These are phyloP conservation scores for Podosphaera leucotricha DNA, from an alignment of 2,329 filamentous ascomycete species.

Conservation along the genomic window DNA sequence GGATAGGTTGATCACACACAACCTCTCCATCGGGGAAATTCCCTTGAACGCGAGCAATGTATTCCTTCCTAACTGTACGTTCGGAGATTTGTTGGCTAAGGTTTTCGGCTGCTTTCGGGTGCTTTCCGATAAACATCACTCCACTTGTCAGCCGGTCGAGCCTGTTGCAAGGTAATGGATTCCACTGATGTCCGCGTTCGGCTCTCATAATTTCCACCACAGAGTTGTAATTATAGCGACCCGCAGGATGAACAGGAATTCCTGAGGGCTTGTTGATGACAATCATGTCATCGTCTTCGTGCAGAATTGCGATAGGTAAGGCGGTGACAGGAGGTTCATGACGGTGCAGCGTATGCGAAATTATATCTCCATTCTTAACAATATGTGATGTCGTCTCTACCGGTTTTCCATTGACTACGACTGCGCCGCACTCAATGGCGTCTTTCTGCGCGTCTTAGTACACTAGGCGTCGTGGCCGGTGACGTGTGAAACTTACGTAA, in stretches of 20 bases:
- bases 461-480: neutral
- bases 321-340: slow-evolving; percentile 86
- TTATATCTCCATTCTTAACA: slow-evolving; percentile 70
- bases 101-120: slow-evolving; percentile 51
- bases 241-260: slow-evolving; percentile 83
- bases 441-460: slow-evolving; percentile 25
- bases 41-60: slow-evolving; percentile 74
- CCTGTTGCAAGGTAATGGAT: slow-evolving; percentile 60
- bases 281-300: slow-evolving; percentile 82
- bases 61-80: slow-evolving; percentile 81
- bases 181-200: slow-evolving; percentile 33
- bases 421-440: slow-evolving; percentile 58
- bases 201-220: slow-evolving; percentile 81
- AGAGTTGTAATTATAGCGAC: slow-evolving; percentile 88
- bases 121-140: slow-evolving; percentile 95
- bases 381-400: slow-evolving; percentile 41
- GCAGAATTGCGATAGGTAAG: slow-evolving; percentile 55
- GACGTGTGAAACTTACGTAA: slow-evolving; percentile 34
- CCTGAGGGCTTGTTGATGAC: slow-evolving; percentile 95
- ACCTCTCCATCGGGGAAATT: slow-evolving; percentile 80
- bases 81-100: slow-evolving; percentile 55
- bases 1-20: slow-evolving; percentile 78
- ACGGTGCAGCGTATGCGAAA: slow-evolving; percentile 82
- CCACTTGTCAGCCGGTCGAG: slow-evolving; percentile 84
- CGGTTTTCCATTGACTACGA: slow-evolving; percentile 54